A percentile compares a stretch with the other conserved stretches of the same genome.
Evolutionary conservation across 768 basidiomycete genomes (phyloP).

Genomic region (Gelatoporia subvermispora): DNA sequence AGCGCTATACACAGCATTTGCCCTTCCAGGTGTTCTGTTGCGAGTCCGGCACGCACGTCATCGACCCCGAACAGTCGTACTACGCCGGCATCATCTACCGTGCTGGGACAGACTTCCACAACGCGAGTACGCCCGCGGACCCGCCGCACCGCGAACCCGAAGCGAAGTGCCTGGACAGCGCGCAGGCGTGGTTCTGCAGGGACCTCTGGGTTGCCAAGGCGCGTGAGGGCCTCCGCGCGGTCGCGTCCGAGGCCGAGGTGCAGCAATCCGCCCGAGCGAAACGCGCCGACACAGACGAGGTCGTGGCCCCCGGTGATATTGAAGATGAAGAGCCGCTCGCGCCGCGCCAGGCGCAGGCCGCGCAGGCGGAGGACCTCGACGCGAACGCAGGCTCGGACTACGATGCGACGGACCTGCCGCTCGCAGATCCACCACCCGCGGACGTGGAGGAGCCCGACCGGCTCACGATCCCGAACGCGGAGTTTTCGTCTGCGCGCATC

Average conservation of each 20-base stretch:
- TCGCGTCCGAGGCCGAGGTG: constrained; percentile 30
- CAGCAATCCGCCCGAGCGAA: constrained; percentile 9
- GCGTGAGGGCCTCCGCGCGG: constrained; percentile 63
- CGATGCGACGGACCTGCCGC: constrained; percentile 51
- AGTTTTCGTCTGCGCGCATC: constrained; percentile 85
- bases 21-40: constrained; percentile 99
- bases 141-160: constrained; percentile 61
- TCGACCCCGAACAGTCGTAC: constrained; percentile 94
- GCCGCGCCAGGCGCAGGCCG: constrained; percentile 21
- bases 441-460: constrained; percentile 24
- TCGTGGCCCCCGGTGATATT: not conserved
- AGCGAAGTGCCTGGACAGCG: constrained; percentile 89
- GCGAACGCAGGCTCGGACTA: constrained; percentile 85
- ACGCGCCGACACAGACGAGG: constrained; percentile 1
- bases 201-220: constrained; percentile 95
- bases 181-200: constrained; percentile 96
- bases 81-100: constrained; percentile 88
- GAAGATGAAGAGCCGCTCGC: constrained; percentile 20
- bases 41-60: constrained; percentile 94
- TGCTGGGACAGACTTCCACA: constrained; percentile 76
- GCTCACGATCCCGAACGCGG: constrained; percentile 78
- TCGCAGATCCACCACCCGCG: constrained; percentile 31
- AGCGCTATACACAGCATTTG: constrained; percentile 84
- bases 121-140: constrained; percentile 61
- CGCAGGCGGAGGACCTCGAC: constrained; percentile 48